These are phyloP conservation scores for Crithidia sp. DNA, from an alignment of 208 protist genomes.

Conservation along the genomic window DNA sequence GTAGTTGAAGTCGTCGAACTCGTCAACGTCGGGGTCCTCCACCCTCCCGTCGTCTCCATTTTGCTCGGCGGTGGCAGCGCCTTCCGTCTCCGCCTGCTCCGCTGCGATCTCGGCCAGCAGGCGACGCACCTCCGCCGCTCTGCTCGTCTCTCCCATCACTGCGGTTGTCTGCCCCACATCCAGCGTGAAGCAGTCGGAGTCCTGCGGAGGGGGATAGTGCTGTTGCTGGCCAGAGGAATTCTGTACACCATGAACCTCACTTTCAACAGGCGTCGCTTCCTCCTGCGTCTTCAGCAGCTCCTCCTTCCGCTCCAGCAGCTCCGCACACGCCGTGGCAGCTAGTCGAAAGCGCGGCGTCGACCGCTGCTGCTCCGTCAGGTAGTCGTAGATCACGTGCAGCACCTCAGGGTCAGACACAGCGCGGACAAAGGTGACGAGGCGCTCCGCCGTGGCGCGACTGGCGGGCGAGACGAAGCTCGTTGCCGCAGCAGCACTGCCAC, in stretches of 20 bases:
- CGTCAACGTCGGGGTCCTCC: constrained; percentile 35
- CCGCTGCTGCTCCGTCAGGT: constrained; percentile 30
- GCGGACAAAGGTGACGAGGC: constrained; percentile 34
- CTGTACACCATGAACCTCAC: too few relatives aligned
- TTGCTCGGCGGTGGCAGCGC: constrained; percentile 15
- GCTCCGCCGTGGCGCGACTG: constrained; percentile 22
- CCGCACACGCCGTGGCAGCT: constrained; percentile 24
- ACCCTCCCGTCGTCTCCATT: too few relatives aligned
- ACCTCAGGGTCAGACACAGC: constrained; percentile 50
- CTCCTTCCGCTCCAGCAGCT: constrained; percentile 39
- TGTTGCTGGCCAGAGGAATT: too few relatives aligned
- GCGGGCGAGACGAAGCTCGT: background rate
- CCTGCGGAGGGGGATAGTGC: background rate
- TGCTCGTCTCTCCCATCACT: background rate
- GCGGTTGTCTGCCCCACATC: constrained; percentile 1
- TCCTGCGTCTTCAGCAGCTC: constrained; percentile 16
- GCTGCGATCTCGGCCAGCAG: constrained; percentile 3
- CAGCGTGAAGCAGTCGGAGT: background rate
- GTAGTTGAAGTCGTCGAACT: constrained; percentile 65
- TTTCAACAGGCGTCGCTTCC: too few relatives aligned
- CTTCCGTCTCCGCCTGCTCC: constrained; percentile 11
- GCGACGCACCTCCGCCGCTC: background rate
- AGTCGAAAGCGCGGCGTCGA: constrained; percentile 15
- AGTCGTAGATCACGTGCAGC: constrained; percentile 53
- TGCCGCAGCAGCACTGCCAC: too few relatives aligned